Evolutionary conservation across 2,329 filamentous ascomycete genomes (phyloP), one percentile per base, ranked within the genome.

Genomic region (Neoarthrinium moseri): DNA sequence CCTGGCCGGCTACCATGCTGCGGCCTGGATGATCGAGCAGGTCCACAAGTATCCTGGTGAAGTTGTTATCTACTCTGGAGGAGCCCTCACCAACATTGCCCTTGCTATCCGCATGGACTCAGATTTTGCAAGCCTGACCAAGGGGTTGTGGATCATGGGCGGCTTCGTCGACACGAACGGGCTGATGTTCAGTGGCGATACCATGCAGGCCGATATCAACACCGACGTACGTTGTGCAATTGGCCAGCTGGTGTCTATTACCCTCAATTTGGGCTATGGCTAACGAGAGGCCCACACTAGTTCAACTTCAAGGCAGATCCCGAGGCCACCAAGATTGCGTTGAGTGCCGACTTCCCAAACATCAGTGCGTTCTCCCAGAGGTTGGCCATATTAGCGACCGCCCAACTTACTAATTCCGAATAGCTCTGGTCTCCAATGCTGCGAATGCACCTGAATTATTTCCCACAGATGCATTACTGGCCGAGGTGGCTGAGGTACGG

Each of bases 301-400:
- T 73, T 75, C 55, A 78, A 77, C 56, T 56, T 76, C 3, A 75
- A 74, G 63, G 68, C 75, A 32, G 73, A 78, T 43, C 73, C 74
- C 1, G 73, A 77, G 56, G 71, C 67, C 3, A 61, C 71, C 15
- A 75, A 76, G 51, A 74, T 76, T 40, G 71, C 71, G 0, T 53
- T 78, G 15, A 73, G 67, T 1, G 72, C 74, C 6, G 55, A 65
- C 23, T 77, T 75, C 51, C 69, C 70, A 6, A 68, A 67, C 30
- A 75, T 72, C 45, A 61, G 55, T 57, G 24, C 24, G 49, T 43
- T 24, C n/a, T n/a, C n/a, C n/a, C n/a, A n/a, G n/a, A n/a, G n/a
- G n/a, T n/a, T n/a, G n/a, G n/a, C n/a, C n/a, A n/a, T n/a, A n/a
- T n/a, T n/a, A n/a, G 24, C 26, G 10, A 38, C 15, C 38, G 17